Conservation (phyloP, 495 filamentous ascomycete species). For the Penicillium fimorum region DNA sequence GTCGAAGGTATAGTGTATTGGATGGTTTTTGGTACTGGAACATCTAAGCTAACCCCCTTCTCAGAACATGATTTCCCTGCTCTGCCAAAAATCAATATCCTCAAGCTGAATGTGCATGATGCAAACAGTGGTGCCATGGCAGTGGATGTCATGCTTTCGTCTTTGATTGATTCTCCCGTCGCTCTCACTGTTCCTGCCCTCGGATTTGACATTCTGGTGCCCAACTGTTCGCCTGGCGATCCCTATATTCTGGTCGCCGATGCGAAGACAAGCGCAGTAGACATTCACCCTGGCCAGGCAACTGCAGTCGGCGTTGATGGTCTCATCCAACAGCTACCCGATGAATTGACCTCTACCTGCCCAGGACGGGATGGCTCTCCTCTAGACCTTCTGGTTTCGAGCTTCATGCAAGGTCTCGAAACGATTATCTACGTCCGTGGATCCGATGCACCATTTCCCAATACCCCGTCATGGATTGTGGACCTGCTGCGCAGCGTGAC, state of each 20-base stretch:
- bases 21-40: neutral
- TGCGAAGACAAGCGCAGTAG: conserved; percentile 63
- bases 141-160: conserved; percentile 67
- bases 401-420: conserved; percentile 75
- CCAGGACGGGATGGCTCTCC: conserved; percentile 75
- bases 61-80: conserved; percentile 65
- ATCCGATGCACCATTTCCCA: conserved; percentile 58
- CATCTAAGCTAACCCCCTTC: conserved; percentile 16
- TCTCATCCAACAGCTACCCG: conserved; percentile 66
- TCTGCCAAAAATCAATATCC: conserved; percentile 76
- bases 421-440: conserved; percentile 81
- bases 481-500: conserved; percentile 78
- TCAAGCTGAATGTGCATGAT: conserved; percentile 72
- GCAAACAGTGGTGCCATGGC: conserved; percentile 62
- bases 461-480: conserved; percentile 76
- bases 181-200: conserved; percentile 72
- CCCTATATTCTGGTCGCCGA: conserved; percentile 70
- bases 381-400: conserved; percentile 75
- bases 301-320: conserved; percentile 68
- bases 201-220: conserved; percentile 78
- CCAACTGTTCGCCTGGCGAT: conserved; percentile 64
- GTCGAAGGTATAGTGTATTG: conserved; percentile 72
- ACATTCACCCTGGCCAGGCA: conserved; percentile 61
- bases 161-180: conserved; percentile 73
- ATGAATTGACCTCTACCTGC: conserved; percentile 65